Conservation (phyloP, 345 rosid genomes). For the Bretschneidera sinensis region DNA sequence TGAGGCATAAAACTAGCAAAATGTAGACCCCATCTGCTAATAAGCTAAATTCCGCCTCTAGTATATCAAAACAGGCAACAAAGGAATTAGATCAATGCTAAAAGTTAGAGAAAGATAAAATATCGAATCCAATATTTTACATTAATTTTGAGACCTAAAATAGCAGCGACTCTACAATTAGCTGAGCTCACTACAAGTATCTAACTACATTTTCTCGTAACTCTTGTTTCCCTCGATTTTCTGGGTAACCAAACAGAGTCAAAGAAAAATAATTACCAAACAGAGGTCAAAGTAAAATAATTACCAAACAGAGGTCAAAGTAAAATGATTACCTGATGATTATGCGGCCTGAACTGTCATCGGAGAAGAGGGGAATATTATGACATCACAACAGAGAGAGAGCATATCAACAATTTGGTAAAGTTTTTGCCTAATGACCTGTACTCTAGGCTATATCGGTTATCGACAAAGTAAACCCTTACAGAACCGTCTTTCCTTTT, state of each 20-base stretch:
- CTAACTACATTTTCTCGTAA: background rate
- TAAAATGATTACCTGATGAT: conserved; percentile 34
- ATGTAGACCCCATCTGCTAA: background rate
- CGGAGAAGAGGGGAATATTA: background rate
- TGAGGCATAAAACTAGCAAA: background rate
- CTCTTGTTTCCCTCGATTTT: background rate
- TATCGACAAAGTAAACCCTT: background rate
- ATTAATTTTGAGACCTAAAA: too few species aligned
- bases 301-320: too few species aligned
- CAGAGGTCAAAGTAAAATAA: too few species aligned
- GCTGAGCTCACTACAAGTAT: background rate
- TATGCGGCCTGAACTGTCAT: conserved; percentile 7
- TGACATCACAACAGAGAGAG: background rate
- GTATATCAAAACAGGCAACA: too few species aligned
- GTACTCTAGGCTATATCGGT: too few species aligned
- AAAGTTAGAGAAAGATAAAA: too few species aligned
- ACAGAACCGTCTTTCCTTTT: too few species aligned
- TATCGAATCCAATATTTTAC: too few species aligned
- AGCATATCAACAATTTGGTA: conserved; percentile 2
- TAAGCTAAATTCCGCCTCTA: background rate
- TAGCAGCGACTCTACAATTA: too few species aligned
- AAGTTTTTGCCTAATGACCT: conserved; percentile 2
- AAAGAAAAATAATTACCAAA: conserved; percentile 4
- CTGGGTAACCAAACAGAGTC: background rate
- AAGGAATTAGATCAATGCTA: too few species aligned